Evolutionary conservation across 2,329 filamentous ascomycete species (phyloP), one percentile per base, ranked within the genome.

Genomic region (Clarireedia homoeocarpa): DNA sequence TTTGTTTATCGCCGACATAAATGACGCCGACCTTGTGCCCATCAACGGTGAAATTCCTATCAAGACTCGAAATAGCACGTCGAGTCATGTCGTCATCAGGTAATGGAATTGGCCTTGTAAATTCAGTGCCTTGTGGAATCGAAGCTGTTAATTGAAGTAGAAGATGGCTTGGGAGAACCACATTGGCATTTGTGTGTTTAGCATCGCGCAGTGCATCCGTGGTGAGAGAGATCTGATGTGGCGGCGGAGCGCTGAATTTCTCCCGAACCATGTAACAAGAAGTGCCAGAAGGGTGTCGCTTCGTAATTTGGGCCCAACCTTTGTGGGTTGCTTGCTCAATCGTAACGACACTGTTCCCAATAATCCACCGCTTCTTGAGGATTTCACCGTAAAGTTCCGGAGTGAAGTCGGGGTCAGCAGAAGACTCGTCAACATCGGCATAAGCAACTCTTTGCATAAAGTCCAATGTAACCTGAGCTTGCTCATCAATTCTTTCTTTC

Each of bases 1-100:
- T 89, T 71, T 99, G 94, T 6, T 87, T 86, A 65, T 95, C 86
- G 53, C 88, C 91, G 61, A 97, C 86, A 71, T 96, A 99, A 42
- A 99, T 85, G 23, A 99, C 87, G 15, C 94, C 94, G 44, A 96
- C 87, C 71, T 96, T 96, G 76, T 97, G 91, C 6, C 91, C 91
- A 71, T 99, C 94, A 4, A 99, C 86, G 7, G 90, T 91, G 39
- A 92, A 87, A 62, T 84, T 95, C 34, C 86, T 84, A 71, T 99
- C 94, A 70, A 99, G 95, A 12, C 83, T 77, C 39, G 81, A 81
- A 40, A 99, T 85, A 0, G 89, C 86, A 62, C 92, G 83, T 39
- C 61, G 61, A 52, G 68, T 70, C 42, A 66, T 66, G 36, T 71
- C 75, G 51, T 86, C 82, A 27, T 81, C 74, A 0, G 91, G 90